These are phyloP conservation scores for Podochytrium sp. DNA, from an alignment of 192 early-diverging fungal species.

Conservation along the genomic window DNA sequence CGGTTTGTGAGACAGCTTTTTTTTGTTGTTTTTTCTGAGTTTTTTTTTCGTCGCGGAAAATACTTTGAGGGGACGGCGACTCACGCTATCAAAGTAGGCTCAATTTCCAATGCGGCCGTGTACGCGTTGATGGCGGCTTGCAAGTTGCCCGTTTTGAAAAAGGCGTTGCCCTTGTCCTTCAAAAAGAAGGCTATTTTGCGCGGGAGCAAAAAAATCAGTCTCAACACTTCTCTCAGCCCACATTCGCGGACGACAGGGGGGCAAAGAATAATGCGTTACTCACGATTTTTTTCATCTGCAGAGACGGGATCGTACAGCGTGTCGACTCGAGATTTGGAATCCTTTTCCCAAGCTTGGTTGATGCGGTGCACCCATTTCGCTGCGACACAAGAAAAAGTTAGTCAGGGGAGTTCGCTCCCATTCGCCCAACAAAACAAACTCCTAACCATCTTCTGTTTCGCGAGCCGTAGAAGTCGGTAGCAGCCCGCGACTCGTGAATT, in stretches of 20 bases:
- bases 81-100: constrained; percentile 62
- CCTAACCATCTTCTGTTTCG: constrained; percentile 58
- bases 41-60: no score
- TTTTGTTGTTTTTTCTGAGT: not conserved
- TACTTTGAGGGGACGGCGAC: no score
- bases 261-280: not conserved
- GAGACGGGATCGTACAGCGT: constrained; percentile 4
- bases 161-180: constrained; percentile 71
- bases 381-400: constrained; percentile 10
- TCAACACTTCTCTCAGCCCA: not conserved
- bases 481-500: constrained; percentile 48
- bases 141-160: constrained; percentile 66
- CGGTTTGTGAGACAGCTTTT: constrained; percentile 64
- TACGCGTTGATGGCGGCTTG: constrained; percentile 74
- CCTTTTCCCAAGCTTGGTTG: constrained; percentile 32
- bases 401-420: no score
- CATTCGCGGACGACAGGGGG: not conserved
- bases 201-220: not conserved
- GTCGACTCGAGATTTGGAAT: constrained; percentile 6
- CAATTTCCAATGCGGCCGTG: constrained; percentile 67
- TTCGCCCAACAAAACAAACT: not conserved
- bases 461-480: constrained; percentile 54
- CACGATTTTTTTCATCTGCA: constrained; percentile 36
- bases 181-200: constrained; percentile 40
- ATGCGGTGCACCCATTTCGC: constrained; percentile 54